A percentile compares a stretch with the other conserved stretches of the same genome.
Conservation (phyloP, 2,329 filamentous ascomycete species). For the Xylaria sp. region DNA sequence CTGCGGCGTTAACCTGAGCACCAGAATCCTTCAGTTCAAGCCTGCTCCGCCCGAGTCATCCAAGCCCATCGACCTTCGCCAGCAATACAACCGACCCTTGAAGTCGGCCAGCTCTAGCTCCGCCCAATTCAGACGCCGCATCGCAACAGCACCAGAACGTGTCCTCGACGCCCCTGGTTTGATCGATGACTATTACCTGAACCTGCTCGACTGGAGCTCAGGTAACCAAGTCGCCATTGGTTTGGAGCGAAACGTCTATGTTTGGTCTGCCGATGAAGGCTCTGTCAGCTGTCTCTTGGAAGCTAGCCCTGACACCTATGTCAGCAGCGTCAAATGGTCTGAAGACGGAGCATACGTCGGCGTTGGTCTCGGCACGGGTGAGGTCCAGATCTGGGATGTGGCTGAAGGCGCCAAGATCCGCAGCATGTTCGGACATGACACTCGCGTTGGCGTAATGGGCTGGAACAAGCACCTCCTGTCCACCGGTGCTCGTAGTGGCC, state of each 20-base stretch:
- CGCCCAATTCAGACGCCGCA: slow-evolving; percentile 89
- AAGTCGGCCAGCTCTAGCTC: slow-evolving; percentile 79
- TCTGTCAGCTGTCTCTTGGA: slow-evolving; percentile 90
- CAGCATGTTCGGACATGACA: slow-evolving; percentile 98
- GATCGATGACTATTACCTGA: slow-evolving; percentile 98
- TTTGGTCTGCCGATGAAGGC: slow-evolving; percentile 97
- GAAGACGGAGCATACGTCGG: slow-evolving; percentile 96
- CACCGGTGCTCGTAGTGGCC: slow-evolving; percentile 91
- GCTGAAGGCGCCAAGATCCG: slow-evolving; percentile 94
- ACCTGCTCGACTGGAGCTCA: slow-evolving; percentile 97
- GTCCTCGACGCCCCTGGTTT: slow-evolving; percentile 96
- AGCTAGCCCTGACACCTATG: slow-evolving; percentile 88
- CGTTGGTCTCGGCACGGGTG: slow-evolving; percentile 92
- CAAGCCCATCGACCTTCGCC: slow-evolving; percentile 95
- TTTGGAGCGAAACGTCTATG: slow-evolving; percentile 95
- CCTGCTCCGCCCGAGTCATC: slow-evolving; percentile 97
- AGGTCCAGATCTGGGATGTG: slow-evolving; percentile 99
- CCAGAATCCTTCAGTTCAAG: slow-evolving; percentile 97
- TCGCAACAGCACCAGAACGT: slow-evolving; percentile 93
- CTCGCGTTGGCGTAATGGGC: slow-evolving; percentile 96
- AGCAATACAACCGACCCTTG: slow-evolving; percentile 97
- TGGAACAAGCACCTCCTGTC: slow-evolving; percentile 99
- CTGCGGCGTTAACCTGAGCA: slow-evolving; percentile 92
- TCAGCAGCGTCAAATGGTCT: slow-evolving; percentile 99
- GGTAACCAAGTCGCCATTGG: slow-evolving; percentile 98